Base-by-base conservation (phyloP, 345 rosid genomes). In the Populus euphratica region DNA sequence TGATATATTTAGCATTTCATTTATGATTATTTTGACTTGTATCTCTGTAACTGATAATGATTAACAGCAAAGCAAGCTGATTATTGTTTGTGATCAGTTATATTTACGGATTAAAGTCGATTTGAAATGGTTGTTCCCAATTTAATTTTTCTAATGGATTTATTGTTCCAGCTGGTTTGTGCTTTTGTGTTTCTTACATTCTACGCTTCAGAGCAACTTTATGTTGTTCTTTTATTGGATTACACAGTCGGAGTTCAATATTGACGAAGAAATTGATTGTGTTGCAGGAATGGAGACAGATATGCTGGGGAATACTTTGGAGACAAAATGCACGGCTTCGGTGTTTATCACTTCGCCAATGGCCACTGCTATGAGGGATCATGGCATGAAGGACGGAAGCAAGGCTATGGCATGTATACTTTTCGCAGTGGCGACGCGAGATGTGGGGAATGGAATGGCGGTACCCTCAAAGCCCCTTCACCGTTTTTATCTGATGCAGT, bases 371-470 rank as follows among this genome's bases (percentile, higher is more conserved):
- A 96, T 0, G 97, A 96, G 83, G 99, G 99, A 5, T 93, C 97
- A 14, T 96, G 99, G 99, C 98, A 96, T 29, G 99, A 96, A 85
- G 97, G 97, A 54, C 88, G 88, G 76, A 93, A 88, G 72, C 99
- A 96, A 85, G 99, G 99, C 1, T 89, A 83, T 77, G 99, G 98
- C 71, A 78, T 86, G 90, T 96, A 93, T 76, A 88, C 87, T 2
- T 91, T 96, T 78, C 88, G 97, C 13, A 91, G 73, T 8, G 88
- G 97, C n/a, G 96, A 90, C 25, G 67, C 78, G 0, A 91, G 83
- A 73, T 91, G 86, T 5, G 98, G 98, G 39, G 92, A 91, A 86
- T 96, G 99, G 98, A 89, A 91, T 78, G 77, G 72, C 8, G 99
- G 98, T 27, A 70, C 76, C 68, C 93, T 93, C 20, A 81, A 83